Evolutionary conservation across 108 stramenopile species (phyloP).

Genomic region (Fragilariopsis cylindrus): DNA sequence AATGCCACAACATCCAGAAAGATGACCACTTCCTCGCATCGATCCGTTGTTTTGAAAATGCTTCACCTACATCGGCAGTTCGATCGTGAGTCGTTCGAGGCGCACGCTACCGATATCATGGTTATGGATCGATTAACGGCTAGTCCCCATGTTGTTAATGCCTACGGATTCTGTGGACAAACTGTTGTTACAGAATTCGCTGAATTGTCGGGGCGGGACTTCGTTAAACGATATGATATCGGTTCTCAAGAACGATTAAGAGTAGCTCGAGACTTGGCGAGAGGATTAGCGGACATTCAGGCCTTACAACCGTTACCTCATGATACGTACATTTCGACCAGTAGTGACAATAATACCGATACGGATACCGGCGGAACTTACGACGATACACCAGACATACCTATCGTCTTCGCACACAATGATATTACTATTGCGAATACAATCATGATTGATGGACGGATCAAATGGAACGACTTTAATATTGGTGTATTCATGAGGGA

Average conservation of each 20-base stretch:
- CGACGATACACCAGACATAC: neutral
- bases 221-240: constrained; percentile 37
- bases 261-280: constrained; percentile 62
- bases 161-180: constrained; percentile 70
- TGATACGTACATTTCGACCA: neutral
- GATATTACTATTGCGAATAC: constrained; percentile 66
- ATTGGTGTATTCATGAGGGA: constrained; percentile 53
- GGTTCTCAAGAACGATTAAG: constrained; percentile 40
- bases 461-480: constrained; percentile 79
- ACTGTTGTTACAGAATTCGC: constrained; percentile 64
- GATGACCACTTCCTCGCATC: constrained; percentile 17
- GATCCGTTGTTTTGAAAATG: constrained; percentile 36
- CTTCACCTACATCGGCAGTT: constrained; percentile 57
- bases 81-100: constrained; percentile 61
- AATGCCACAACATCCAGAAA: neutral
- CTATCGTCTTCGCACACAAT: constrained; percentile 43
- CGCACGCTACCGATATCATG: constrained; percentile 62
- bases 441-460: constrained; percentile 25
- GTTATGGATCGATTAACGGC: constrained; percentile 74
- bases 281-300: constrained; percentile 64
- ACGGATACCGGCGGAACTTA: neutral
- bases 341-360: neutral
- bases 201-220: constrained; percentile 28
- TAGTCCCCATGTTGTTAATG: constrained; percentile 53
- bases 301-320: constrained; percentile 23